Base-by-base conservation (phyloP, 2,329 filamentous ascomycete genomes). In the Colletotrichum higginsianum region DNA sequence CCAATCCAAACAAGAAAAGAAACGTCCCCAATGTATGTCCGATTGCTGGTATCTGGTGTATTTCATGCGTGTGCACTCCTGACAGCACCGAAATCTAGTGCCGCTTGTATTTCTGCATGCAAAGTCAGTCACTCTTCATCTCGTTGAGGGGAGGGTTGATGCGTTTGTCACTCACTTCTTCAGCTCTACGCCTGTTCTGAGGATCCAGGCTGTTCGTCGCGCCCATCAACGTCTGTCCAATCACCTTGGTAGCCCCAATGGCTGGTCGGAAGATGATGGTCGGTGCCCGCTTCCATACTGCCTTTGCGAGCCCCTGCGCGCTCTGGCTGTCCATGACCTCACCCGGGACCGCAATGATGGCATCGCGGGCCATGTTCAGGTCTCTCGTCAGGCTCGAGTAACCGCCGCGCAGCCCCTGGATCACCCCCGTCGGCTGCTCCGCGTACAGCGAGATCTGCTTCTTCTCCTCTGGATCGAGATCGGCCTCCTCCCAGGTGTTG, bases 201-300 rank as follows among this genome's bases (percentile, higher is more conserved):
- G 93, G 93, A 84, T 99, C 96, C 76, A 99, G 86, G 57, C 93
- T 91, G 81, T 99, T 99, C 0, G 94, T 97, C 16, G 95, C 96
- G 6, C 97, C 96, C 83, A 98, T 87, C 70, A 99, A 84, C 47
- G 96, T 94, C 84, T 97, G 94, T 11, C 95, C 94, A 61, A 98
- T 91, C 0, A 92, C 96, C 81, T 96, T 96, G 46, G 92, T 94
- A 9, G 95, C 94, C 0, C 96, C 97, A 77, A 98, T 94, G 4
- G 95, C 94, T 9, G 96, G 96, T 66, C 95, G 87, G 75, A 99
- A 90, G 62, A 99, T 93, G 23, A 98, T 94, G 0, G 95, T 98
- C n/a, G 96, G 96, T 40, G 95, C 95, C 76, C 94, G 90, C 80
- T 89, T 92, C 72, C 92, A 87, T 21, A 99, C 91, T 1, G 93